Evolutionary conservation across 228 moss, liverwort and hornwort genomes (phyloP).

Genomic region (Sphagnum fallax): DNA sequence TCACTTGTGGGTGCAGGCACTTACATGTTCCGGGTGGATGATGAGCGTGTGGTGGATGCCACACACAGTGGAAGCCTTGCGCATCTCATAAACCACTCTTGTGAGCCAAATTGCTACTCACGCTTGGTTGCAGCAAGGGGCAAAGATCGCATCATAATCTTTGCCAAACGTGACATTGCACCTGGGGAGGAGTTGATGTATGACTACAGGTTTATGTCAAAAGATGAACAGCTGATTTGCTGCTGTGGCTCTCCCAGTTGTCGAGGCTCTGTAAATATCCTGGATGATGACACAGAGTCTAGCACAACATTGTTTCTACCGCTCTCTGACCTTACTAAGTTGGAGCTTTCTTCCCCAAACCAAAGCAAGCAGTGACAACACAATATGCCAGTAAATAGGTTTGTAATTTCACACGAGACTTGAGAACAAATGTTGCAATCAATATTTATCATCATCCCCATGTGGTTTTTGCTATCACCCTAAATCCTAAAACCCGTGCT

Average conservation of each 20-base stretch:
- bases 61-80: slow-evolving; percentile 53
- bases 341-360: background rate
- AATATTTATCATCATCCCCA: too few relatives aligned
- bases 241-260: slow-evolving; percentile 44
- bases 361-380: too few relatives aligned
- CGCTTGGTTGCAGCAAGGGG: slow-evolving; percentile 41
- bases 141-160: slow-evolving; percentile 55
- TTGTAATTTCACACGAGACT: too few relatives aligned
- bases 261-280: slow-evolving; percentile 50
- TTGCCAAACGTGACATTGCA: slow-evolving; percentile 42
- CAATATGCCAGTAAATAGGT: too few relatives aligned
- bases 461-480: too few relatives aligned
- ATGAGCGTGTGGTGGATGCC: slow-evolving; percentile 56
- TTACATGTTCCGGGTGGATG: slow-evolving; percentile 63
- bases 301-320: slow-evolving; percentile 22
- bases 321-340: slow-evolving; percentile 31
- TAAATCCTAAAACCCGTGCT: too few relatives aligned
- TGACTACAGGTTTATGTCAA: slow-evolving; percentile 51
- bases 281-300: slow-evolving; percentile 31
- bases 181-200: slow-evolving; percentile 48
- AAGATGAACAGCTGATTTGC: slow-evolving; percentile 51
- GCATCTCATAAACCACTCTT: slow-evolving; percentile 60
- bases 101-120: slow-evolving; percentile 66
- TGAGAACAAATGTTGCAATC: too few relatives aligned
- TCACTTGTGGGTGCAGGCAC: slow-evolving; percentile 63